Base-by-base conservation (phyloP, 305 asterid genomes). In the Caryopteris hybrid region DNA sequence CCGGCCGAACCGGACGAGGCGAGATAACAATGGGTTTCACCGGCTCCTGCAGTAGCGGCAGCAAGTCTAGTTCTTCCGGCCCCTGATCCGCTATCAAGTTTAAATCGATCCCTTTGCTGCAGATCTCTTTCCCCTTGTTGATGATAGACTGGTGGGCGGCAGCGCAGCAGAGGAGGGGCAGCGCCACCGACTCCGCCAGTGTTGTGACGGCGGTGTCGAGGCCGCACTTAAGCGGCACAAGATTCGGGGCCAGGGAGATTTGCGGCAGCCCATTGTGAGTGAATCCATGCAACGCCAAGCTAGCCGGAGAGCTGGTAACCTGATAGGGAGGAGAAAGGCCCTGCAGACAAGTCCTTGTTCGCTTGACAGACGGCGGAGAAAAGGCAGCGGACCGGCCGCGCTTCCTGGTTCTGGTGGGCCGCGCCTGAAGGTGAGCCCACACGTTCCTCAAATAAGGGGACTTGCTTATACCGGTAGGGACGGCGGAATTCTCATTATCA, bases 361-460 rank as follows among this genome's bases (percentile, higher is more conserved):
- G 74, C 72, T 88, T 90, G 8, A 81, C 13, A 0, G 91, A 11
- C 6, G 92, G 80, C 14, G 95, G 89, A 3, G 81, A 63, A 57
- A 85, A 81, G n/a, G 92, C 79, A 8, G 96, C 82, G 8, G 88
- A 45, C 47, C 96, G 83, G 12, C 95, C 94, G 13, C 99, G 84
- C 84, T 91, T 94, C 52, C 96, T 68, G 0, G 97, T 94, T n/a
- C 97, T 45, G 0, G 96, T 94, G 0, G 99, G 99, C 33, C 96
- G 78, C 10, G 97, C 90, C 74, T 91, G 97, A 52, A 91, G 82
- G 2, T 94, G 73, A 39, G 92, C 85, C 99, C 99, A 94, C 3
- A 94, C 89, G 68, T 73, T 85, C 58, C 92, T 78, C 12, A 94
- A 48, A 65, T 84, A 94, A 29, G 99, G 88, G 6, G 97, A 91